These are phyloP conservation scores for Russula olivacea DNA, from an alignment of 768 basidiomycete genomes.

Conservation along the genomic window DNA sequence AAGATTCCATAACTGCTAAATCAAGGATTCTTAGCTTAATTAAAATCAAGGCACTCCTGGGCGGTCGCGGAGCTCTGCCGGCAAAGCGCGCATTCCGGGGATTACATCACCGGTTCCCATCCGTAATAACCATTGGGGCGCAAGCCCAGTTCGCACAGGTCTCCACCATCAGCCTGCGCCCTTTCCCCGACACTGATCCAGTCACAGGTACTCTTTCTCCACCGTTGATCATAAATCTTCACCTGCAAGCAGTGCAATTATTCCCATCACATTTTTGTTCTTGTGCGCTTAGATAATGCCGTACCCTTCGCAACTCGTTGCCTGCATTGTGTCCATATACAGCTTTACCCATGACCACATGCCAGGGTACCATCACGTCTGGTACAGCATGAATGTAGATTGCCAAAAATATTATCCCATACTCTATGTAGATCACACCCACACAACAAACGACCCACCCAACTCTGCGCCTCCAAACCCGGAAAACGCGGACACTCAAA, in stretches of 20 bases:
- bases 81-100: slow-evolving; percentile 20
- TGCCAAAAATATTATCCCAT: slow-evolving; percentile 17
- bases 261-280: slow-evolving; percentile 14
- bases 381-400: slow-evolving; percentile 22
- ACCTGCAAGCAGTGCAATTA: slow-evolving; percentile 12
- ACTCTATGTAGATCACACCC: slow-evolving; percentile 21
- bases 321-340: slow-evolving; percentile 23
- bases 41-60: slow-evolving; percentile 26
- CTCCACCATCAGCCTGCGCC: neutral
- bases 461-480: slow-evolving; percentile 13
- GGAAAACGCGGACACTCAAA: slow-evolving; percentile 16
- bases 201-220: neutral
- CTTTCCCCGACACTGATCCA: neutral
- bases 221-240: slow-evolving; percentile 7
- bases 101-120: slow-evolving; percentile 24
- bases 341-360: slow-evolving; percentile 24
- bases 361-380: slow-evolving; percentile 22
- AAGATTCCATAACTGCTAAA: slow-evolving; percentile 24
- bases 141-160: neutral
- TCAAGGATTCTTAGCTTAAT: slow-evolving; percentile 26
- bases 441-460: slow-evolving; percentile 7
- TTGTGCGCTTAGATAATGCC: slow-evolving; percentile 27
- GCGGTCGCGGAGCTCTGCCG: slow-evolving; percentile 23
- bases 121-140: neutral
- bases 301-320: slow-evolving; percentile 24